phyloP scores from a whole-genome alignment of 306 rosid species.

The Castanospermum australe region DNA sequence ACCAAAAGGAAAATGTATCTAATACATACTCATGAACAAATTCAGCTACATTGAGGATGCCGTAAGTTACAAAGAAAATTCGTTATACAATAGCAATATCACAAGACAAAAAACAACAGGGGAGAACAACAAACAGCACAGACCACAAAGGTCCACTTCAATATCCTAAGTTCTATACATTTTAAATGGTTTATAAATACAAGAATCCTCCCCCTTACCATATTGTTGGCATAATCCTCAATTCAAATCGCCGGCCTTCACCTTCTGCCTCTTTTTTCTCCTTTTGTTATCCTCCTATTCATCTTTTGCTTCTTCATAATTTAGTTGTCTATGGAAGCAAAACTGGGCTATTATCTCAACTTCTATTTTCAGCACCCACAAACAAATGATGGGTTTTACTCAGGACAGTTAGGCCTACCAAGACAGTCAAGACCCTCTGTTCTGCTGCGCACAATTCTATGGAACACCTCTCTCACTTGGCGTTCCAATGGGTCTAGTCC shows the following conservation, averaged over 20 bases:
- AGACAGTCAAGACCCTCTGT: slow-evolving; percentile 75
- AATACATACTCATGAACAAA: slow-evolving; percentile 1
- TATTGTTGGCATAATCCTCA: neutral
- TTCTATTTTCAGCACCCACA: slow-evolving; percentile 1
- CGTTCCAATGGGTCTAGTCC: slow-evolving; percentile 81
- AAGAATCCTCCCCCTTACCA: slow-evolving; percentile 37
- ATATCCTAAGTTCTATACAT: slow-evolving; percentile 47
- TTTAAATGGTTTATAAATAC: slow-evolving; percentile 41
- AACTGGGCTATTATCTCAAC: slow-evolving; percentile 9
- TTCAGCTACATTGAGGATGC: slow-evolving; percentile 42
- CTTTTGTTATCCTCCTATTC: neutral
- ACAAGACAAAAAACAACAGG: neutral
- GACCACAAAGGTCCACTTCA: slow-evolving; percentile 37
- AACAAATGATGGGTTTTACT: slow-evolving; percentile 2
- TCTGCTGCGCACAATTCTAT: slow-evolving; percentile 67
- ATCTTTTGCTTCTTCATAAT: slow-evolving; percentile 15
- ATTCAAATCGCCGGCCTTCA: slow-evolving; percentile 5
- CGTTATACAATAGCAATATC: slow-evolving; percentile 46
- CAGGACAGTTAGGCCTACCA: slow-evolving; percentile 36
- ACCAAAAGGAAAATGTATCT: neutral
- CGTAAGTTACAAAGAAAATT: slow-evolving; percentile 23
- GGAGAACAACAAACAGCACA: slow-evolving; percentile 6
- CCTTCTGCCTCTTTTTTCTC: neutral
- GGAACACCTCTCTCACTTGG: slow-evolving; percentile 89
- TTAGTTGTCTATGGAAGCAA: slow-evolving; percentile 14